phyloP scores from a whole-genome alignment of 164 flowering plant genomes.

The Annona cherimola region DNA sequence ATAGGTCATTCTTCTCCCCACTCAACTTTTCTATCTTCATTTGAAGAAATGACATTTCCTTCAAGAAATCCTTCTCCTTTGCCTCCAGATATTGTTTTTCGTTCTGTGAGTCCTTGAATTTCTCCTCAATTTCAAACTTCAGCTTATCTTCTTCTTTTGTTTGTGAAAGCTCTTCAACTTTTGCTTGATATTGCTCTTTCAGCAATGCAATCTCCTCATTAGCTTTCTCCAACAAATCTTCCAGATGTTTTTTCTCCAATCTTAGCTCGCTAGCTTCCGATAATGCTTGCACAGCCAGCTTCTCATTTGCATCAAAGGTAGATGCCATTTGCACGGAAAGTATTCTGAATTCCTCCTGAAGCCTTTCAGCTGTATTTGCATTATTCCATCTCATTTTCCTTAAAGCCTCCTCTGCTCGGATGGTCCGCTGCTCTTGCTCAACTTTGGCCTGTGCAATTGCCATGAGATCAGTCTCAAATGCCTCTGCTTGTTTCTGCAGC shows the following conservation, averaged over 20 bases:
- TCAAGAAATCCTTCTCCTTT: slow-evolving; percentile 23
- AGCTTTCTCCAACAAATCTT: slow-evolving; percentile 47
- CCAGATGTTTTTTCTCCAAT: slow-evolving; percentile 42
- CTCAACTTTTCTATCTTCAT: slow-evolving; percentile 38
- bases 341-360: slow-evolving; percentile 77
- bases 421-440: slow-evolving; percentile 90
- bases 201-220: slow-evolving; percentile 46
- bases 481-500: slow-evolving; percentile 49
- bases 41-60: slow-evolving; percentile 38
- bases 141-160: slow-evolving; percentile 32
- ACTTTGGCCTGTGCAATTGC: slow-evolving; percentile 50
- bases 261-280: slow-evolving; percentile 67
- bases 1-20: slow-evolving; percentile 30
- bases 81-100: slow-evolving; percentile 43
- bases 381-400: slow-evolving; percentile 63
- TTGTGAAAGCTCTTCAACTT: slow-evolving; percentile 36
- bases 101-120: slow-evolving; percentile 41
- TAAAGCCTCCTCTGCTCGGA: slow-evolving; percentile 74
- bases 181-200: slow-evolving; percentile 44
- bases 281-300: slow-evolving; percentile 59
- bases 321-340: slow-evolving; percentile 77
- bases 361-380: slow-evolving; percentile 69
- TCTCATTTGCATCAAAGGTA: slow-evolving; percentile 78
- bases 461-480: slow-evolving; percentile 69
- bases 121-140: slow-evolving; percentile 35